Evolutionary conservation across 768 basidiomycete species (phyloP).

Genomic region (Suillus sp.): DNA sequence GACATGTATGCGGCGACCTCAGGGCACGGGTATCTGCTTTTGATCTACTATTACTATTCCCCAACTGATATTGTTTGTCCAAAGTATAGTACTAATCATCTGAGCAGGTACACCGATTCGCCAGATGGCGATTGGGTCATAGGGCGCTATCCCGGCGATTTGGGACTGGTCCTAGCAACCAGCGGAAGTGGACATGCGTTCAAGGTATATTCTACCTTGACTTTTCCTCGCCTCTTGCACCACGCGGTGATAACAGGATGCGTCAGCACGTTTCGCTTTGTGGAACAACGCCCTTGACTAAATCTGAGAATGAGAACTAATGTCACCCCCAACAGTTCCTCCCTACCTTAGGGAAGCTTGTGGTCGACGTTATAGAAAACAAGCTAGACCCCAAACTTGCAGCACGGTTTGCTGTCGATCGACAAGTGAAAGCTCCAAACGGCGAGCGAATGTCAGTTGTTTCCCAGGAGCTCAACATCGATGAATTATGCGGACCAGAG

Average conservation of each 20-base stretch:
- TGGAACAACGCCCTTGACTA: not conserved
- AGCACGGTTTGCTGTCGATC: slow-evolving; percentile 65
- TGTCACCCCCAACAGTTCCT: slow-evolving; percentile 62
- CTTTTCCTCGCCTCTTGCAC: not conserved
- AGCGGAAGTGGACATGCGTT: slow-evolving; percentile 88
- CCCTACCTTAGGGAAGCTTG: slow-evolving; percentile 78
- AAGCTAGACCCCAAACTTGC: slow-evolving; percentile 54
- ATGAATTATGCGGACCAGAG: slow-evolving; percentile 49
- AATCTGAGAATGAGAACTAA: not conserved
- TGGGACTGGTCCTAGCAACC: slow-evolving; percentile 76
- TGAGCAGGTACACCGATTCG: slow-evolving; percentile 83
- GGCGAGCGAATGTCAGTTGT: slow-evolving; percentile 22
- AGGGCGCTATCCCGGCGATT: slow-evolving; percentile 63
- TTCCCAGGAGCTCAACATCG: slow-evolving; percentile 45
- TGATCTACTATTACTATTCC: not conserved
- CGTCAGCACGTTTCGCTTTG: not conserved
- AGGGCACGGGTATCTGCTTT: not conserved
- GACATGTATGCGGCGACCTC: not conserved
- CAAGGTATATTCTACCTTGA: slow-evolving; percentile 53
- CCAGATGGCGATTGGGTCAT: slow-evolving; percentile 89
- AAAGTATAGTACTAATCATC: not conserved
- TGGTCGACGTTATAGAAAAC: slow-evolving; percentile 71
- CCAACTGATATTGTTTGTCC: not conserved
- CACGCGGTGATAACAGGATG: not conserved
- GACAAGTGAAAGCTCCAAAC: slow-evolving; percentile 31